Conservation (phyloP, 1,284 basidiomycete genomes). For the Salmacisia buchloeana region DNA sequence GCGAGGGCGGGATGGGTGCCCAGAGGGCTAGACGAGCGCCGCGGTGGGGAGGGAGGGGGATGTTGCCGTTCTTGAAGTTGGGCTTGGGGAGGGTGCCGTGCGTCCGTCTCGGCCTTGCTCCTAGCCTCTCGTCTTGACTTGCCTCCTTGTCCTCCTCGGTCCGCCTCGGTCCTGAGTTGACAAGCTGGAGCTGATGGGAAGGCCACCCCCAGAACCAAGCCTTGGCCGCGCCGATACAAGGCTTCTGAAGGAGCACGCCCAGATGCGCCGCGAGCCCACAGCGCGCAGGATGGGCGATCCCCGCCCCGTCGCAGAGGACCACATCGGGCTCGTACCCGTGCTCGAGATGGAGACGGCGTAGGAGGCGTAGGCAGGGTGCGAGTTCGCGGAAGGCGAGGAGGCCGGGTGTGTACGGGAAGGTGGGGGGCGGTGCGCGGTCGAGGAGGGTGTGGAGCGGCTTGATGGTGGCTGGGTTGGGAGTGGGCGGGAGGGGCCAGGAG, state of each 20-base stretch:
- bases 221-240: conserved; percentile 3
- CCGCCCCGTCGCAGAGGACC: not conserved
- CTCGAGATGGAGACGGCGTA: not conserved
- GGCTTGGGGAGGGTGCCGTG: not conserved
- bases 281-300: not conserved
- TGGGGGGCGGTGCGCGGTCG: not conserved
- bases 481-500: not conserved
- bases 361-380: not conserved
- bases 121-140: not conserved
- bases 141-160: not conserved
- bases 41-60: not conserved
- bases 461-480: not conserved
- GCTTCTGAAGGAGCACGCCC: not conserved
- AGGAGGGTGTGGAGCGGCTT: not conserved
- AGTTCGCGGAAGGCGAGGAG: conserved; percentile 3
- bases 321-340: not conserved
- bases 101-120: not conserved
- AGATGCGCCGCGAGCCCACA: conserved; percentile 3
- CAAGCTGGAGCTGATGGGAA: not conserved
- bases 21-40: not conserved
- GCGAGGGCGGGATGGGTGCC: not conserved
- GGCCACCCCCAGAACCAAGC: not conserved
- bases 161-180: no score
- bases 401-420: conserved; percentile 5
- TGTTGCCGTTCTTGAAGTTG: no score